Base-by-base conservation (phyloP, 352 stramenopile species). In the Phytopythium chamaehyphon region DNA sequence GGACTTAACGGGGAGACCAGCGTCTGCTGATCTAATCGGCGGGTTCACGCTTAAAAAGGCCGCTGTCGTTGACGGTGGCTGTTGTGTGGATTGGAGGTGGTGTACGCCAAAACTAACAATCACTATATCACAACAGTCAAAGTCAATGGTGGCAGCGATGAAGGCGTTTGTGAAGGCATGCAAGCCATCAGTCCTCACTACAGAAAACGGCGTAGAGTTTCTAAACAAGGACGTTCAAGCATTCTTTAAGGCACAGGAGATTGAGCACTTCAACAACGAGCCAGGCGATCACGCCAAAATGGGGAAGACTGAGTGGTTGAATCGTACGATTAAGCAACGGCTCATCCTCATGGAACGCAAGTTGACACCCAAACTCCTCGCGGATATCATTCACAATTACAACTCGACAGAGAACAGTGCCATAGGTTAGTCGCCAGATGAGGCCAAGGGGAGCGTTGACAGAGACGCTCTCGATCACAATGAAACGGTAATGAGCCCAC, bases 301-400 rank as follows among this genome's bases (percentile, higher is more conserved):
- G 54, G 70, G 66, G 24, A 76, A 76, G 47, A 74, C 74, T 31
- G 66, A 71, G 49, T 22, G 64, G 40, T 78, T 78, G 49, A 78
- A 71, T 60, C 22, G 62, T 55, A 75, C 62, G 0, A 0, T 79
- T 0, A 79, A 75, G 36, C 46, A 63, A 26, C 12, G 65, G 40
- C 16, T 79, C 15, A 63, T 56, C 28, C 59, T 55, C 36, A 62
- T 73, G 14, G 8, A n/a, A 15, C 5, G 51, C 19, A 49, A 39
- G 2, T 19, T 71, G 14, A 66, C 57, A 12, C 52, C 61, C 26
- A 59, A 44, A 47, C 28, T 73, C 33, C 44, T 71, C 7, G 54
- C 23, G 19, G 48, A 67, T 45, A 21, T 65, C 16, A 69, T 73
- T 12, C 15, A 45, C 19, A 75, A 73, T 35, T 75, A 74, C 44